Evolutionary conservation across 305 asterid genomes (phyloP).

Genomic region (Fraxinus nigra): DNA sequence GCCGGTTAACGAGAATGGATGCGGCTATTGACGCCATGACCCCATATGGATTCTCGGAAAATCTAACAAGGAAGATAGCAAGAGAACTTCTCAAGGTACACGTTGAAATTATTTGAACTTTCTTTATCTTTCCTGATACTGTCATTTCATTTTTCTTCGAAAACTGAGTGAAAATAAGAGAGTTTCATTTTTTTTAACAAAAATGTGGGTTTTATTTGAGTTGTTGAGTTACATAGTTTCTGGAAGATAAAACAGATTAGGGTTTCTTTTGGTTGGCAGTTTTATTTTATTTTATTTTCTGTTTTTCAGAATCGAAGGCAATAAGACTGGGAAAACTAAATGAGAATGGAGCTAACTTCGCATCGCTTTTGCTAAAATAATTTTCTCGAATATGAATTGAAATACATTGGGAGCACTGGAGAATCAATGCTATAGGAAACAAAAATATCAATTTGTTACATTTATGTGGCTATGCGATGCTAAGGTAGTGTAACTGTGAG

Average conservation of each 20-base stretch:
- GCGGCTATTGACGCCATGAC: constrained; percentile 68
- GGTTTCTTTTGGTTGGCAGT: background rate
- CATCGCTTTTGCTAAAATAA: background rate
- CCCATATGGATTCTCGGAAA: constrained; percentile 35
- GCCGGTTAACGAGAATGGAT: constrained; percentile 52
- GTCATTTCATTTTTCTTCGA: background rate
- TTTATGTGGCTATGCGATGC: background rate
- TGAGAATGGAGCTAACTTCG: background rate
- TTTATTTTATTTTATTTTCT: background rate
- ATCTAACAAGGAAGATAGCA: constrained; percentile 16
- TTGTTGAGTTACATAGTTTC: background rate
- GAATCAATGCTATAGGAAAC: background rate
- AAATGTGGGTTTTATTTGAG: background rate
- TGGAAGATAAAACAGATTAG: background rate
- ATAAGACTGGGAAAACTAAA: background rate
- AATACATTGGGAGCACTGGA: background rate
- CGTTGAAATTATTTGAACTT: background rate
- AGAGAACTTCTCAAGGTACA: constrained; percentile 45
- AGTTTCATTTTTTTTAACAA: background rate
- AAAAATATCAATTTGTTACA: background rate
- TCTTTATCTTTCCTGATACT: background rate
- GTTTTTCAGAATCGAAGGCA: background rate
- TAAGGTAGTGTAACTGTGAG: background rate
- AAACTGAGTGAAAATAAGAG: background rate
- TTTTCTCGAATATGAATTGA: background rate